Percentiles rank a stretch among this genome's conserved stretches.
These are phyloP conservation scores for Pythium grandisporangium DNA, from an alignment of 352 stramenopile species.

Conservation along the genomic window DNA sequence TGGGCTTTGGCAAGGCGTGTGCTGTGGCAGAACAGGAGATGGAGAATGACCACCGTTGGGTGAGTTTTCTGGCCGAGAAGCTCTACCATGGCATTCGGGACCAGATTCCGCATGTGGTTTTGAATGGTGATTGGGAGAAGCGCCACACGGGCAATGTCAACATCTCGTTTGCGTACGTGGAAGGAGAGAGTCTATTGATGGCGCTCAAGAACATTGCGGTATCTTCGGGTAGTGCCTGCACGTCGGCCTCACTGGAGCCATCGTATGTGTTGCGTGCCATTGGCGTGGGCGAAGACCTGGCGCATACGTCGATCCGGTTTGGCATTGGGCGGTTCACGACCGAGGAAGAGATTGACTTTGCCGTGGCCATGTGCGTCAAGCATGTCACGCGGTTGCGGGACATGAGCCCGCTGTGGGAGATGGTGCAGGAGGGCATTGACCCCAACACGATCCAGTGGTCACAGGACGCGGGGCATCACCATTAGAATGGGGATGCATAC, in stretches of 20 bases:
- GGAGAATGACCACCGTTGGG: conserved; percentile 92
- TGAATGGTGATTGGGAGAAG: conserved; percentile 94
- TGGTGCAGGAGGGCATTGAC: conserved; percentile 99
- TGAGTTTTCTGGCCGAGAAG: conserved; percentile 92
- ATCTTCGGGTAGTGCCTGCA: conserved; percentile 95
- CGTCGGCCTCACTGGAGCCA: conserved; percentile 95
- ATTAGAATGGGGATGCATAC: too few relatives aligned
- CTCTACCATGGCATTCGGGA: conserved; percentile 85
- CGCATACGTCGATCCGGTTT: conserved; percentile 97
- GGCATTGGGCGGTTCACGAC: conserved; percentile 98
- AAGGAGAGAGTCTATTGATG: conserved; percentile 99
- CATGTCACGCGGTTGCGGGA: conserved; percentile 96
- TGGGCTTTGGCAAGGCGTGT: conserved; percentile 88
- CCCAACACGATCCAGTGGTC: conserved; percentile 99
- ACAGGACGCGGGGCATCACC: conserved; percentile 87
- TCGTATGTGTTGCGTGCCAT: conserved; percentile 98
- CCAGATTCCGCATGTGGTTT: conserved; percentile 87
- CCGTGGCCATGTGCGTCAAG: conserved; percentile 90
- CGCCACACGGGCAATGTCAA: conserved; percentile 97
- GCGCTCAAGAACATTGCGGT: conserved; percentile 98
- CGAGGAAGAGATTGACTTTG: conserved; percentile 96
- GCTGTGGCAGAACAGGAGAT: conserved; percentile 93
- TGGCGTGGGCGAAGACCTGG: conserved; percentile 98
- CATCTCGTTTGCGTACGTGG: conserved; percentile 99
- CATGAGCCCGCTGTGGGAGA: conserved; percentile 99